Base-by-base conservation (phyloP, 306 rosid species). In the Mucuna pruriens region DNA sequence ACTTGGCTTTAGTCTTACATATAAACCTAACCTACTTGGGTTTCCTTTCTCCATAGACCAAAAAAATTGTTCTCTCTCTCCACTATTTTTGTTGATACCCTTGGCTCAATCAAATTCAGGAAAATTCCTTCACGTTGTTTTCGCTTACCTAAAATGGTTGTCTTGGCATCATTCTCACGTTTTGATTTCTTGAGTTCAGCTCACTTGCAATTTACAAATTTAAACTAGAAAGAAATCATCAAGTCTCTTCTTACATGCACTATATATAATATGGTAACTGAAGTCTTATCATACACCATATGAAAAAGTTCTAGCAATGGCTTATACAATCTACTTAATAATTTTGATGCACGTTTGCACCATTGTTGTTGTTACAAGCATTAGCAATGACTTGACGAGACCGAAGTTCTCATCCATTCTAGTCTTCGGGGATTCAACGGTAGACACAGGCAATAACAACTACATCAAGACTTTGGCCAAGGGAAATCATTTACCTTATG, bases 381-480 rank as follows among this genome's bases (percentile, higher is more conserved):
- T 5, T 15, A 61, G 83, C 81, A 81, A 61, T 78, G 74, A 77
- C 51, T 17, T 79, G 9, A 17, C 1, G 17, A 77, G 6, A 73
- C 74, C 75, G 31, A 88, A 82, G 0, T 89, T 90, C 78, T 84
- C 90, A 3, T 83, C 92, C 46, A 79, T 94, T 84, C 80, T 89
- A 19, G 73, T 87, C 6, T 90, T 93, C 15, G 98, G 98, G 0
- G 95, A 91, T 83, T 94, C 95, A 1, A 82, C 92, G 0, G 89
- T 87, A 6, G 98, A 90, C 36, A 48, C 91, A 1, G 97, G 94
- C 6, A 90, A 91, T 39, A 93, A 93, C 84, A 91, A 90, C 16
- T 87, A 84, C 86, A 68, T 90, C 5, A 31, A 9, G 2, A 90
- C 94, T 2, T 9, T 60, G 29, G 51, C 62, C 3, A 89, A 80